Percentiles rank a stretch among this genome's conserved stretches.
Conservation (phyloP, 768 basidiomycete genomes). For the Serendipita sp. region DNA sequence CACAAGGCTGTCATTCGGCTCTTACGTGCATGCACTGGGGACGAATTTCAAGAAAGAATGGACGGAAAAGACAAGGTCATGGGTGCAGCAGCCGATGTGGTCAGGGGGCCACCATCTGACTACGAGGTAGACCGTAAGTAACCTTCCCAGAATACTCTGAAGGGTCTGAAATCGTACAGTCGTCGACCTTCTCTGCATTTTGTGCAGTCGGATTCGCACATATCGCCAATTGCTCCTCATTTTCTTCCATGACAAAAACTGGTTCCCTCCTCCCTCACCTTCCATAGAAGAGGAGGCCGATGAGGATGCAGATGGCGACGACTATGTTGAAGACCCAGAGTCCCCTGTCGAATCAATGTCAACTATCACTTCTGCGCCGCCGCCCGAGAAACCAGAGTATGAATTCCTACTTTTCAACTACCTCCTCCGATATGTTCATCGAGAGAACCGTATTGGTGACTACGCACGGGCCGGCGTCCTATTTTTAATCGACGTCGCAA, state of each 20-base stretch:
- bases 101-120: conserved; percentile 60
- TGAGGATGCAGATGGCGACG: conserved; percentile 13
- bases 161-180: conserved; percentile 29
- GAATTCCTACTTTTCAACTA: conserved; percentile 95
- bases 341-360: conserved; percentile 50
- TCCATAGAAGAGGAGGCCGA: conserved; percentile 30
- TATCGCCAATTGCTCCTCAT: conserved; percentile 86
- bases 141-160: background rate
- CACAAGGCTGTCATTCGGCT: conserved; percentile 67
- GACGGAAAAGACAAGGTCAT: conserved; percentile 56
- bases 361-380: conserved; percentile 33
- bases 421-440: conserved; percentile 83
- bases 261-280: conserved; percentile 61
- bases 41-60: conserved; percentile 74
- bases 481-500: conserved; percentile 92
- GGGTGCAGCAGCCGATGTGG: conserved; percentile 66
- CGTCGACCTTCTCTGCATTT: conserved; percentile 78
- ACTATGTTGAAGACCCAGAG: conserved; percentile 13
- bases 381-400: conserved; percentile 61
- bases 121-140: conserved; percentile 74
- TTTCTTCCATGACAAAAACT: conserved; percentile 90
- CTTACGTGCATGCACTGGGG: conserved; percentile 77
- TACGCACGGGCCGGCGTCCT: conserved; percentile 81
- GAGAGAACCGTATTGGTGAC: conserved; percentile 87
- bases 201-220: conserved; percentile 83